Base-by-base conservation (phyloP, 164 flowering plant species). In the Berberis thunbergii region DNA sequence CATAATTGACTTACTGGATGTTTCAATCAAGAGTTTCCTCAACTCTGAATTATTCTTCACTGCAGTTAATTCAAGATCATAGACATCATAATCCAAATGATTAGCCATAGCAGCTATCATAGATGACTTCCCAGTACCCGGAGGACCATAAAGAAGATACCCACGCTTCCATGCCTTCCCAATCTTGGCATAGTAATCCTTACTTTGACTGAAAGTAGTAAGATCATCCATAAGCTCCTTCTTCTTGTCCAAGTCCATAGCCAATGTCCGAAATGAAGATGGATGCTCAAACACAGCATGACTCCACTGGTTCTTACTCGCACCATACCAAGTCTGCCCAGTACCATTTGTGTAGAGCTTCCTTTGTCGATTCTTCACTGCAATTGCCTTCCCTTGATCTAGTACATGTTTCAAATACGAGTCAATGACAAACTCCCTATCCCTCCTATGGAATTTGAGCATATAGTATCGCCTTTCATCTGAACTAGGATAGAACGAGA, bases 61-160 rank as follows among this genome's bases (percentile, higher is more conserved):
- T 1, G 83, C 43, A 1, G 91, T 84, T 50, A 87, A 42, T 49
- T 85, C 88, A 9, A 85, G 77, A 64, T 87, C 90, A 67, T 85
- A 87, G 4, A 87, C 59, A 64, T 87, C 91, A 49, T 82, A 87
- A 4, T 72, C 57, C 56, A 87, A 40, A 1, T 74, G 54, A 57
- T 87, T 87, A 0, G 93, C 93, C 69, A 87, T 87, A 49, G 88
- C 86, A 3, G 88, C 83, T 40, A 87, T 75, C 89, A 87, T 80
- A 39, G 81, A 79, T 0, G 92, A 81, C 63, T 86, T 86, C 1
- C 92, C 92, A 0, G 92, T 84, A 10, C 89, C 89, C 0, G 91
- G 91, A 40, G 89, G 91, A 3, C 89, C 88, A 45, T 78, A 67
- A 0, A 86, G 79, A 39, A 84, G 79, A 67, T 84, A 83, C 3